Evolutionary conservation across 345 rosid genomes (phyloP).

Genomic region (Gossypioides kirkii): DNA sequence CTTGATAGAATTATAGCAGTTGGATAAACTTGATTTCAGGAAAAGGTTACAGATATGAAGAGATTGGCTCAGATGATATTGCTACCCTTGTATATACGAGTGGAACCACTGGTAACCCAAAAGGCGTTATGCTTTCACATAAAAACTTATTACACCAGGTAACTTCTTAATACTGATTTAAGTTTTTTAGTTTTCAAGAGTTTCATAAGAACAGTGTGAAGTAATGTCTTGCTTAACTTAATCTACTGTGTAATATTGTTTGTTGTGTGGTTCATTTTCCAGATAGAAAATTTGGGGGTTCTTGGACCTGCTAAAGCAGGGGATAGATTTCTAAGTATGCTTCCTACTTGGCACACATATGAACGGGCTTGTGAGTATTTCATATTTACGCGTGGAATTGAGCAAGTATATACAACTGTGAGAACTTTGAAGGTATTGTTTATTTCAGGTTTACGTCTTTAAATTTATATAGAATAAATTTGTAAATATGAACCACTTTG

Average conservation of each 20-base stretch:
- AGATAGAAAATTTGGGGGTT: slow-evolving; percentile 68
- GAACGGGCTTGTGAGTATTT: slow-evolving; percentile 92
- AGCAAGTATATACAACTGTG: slow-evolving; percentile 81
- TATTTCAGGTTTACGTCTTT: neutral
- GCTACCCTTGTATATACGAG: slow-evolving; percentile 90
- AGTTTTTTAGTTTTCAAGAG: neutral
- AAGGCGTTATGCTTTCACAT: slow-evolving; percentile 97
- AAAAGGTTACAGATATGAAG: slow-evolving; percentile 37
- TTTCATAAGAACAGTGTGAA: neutral
- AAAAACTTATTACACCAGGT: slow-evolving; percentile 91
- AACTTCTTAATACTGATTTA: slow-evolving; percentile 22
- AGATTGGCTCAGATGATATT: slow-evolving; percentile 61
- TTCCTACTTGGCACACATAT: slow-evolving; percentile 96
- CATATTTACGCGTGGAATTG: slow-evolving; percentile 65
- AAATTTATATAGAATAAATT: neutral
- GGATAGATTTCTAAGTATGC: slow-evolving; percentile 85
- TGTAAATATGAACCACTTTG: neutral
- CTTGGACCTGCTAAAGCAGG: slow-evolving; percentile 68
- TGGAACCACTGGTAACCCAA: slow-evolving; percentile 95
- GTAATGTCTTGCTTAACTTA: neutral
- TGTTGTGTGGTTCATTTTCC: slow-evolving; percentile 9
- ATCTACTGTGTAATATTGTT: neutral
- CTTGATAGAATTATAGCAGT: neutral
- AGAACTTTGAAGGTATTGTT: slow-evolving; percentile 63
- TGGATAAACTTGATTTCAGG: slow-evolving; percentile 42